phyloP scores from a whole-genome alignment of 2,329 filamentous ascomycete genomes.

The Beauveria asiatica region DNA sequence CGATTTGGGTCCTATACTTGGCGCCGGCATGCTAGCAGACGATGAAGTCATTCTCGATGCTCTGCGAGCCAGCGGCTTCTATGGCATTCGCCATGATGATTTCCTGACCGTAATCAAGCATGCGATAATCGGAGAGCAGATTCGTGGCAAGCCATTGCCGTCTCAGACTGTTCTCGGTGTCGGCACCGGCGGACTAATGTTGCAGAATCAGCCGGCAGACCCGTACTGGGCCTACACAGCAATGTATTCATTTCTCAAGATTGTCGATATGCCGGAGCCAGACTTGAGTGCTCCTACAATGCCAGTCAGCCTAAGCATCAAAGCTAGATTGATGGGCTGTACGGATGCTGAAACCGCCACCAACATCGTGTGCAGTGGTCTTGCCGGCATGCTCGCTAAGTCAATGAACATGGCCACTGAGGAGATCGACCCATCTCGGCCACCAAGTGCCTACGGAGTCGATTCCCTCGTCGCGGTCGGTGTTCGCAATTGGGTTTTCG shows the following conservation, averaged over 20 bases:
- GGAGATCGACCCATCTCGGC: constrained; percentile 34
- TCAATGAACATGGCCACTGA: constrained; percentile 36
- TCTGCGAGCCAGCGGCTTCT: constrained; percentile 43
- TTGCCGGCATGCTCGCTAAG: constrained; percentile 33
- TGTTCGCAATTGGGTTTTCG: constrained; percentile 41
- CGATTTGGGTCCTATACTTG: constrained; percentile 44
- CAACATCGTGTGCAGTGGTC: constrained; percentile 26
- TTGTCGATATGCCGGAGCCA: constrained; percentile 35
- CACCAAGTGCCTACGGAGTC: constrained; percentile 39
- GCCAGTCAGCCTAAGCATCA: constrained; percentile 20
- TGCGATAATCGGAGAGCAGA: constrained; percentile 33
- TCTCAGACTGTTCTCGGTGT: constrained; percentile 43
- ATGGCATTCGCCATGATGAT: constrained; percentile 43
- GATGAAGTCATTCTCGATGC: constrained; percentile 38
- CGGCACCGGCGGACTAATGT: constrained; percentile 44
- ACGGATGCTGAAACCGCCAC: constrained; percentile 21
- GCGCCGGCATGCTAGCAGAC: constrained; percentile 45
- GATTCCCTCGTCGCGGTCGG: constrained; percentile 46
- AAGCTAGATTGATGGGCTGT: constrained; percentile 24
- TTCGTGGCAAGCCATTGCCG: constrained; percentile 25
- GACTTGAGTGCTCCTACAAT: constrained; percentile 17
- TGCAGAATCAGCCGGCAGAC: constrained; percentile 42
- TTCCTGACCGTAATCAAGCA: constrained; percentile 38
- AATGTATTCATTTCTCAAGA: constrained; percentile 39
- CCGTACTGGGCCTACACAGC: constrained; percentile 46